These are phyloP conservation scores for Fraxinus floribunda DNA, from an alignment of 305 asterid genomes.

Conservation along the genomic window DNA sequence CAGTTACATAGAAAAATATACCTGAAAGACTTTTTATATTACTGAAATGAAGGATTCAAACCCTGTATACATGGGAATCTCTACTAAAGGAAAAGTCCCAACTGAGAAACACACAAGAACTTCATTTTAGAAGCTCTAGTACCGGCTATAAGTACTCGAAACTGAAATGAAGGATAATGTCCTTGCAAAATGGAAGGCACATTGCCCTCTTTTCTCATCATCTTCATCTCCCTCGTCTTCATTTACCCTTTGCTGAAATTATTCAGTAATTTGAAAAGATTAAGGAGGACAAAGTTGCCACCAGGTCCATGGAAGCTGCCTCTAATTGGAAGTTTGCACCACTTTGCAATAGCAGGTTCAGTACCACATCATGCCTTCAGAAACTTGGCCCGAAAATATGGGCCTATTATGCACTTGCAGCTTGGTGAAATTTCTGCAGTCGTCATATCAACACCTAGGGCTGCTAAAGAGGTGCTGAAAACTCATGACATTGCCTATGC, in stretches of 20 bases:
- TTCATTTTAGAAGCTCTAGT: background rate
- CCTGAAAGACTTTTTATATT: background rate
- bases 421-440: conserved; percentile 21
- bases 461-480: conserved; percentile 31
- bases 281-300: conserved; percentile 19
- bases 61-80: background rate
- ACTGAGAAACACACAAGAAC: background rate
- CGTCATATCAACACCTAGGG: no score
- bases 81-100: background rate
- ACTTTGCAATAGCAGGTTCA: conserved; percentile 4
- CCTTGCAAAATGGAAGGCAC: no score
- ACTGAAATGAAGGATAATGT: no score
- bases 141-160: background rate
- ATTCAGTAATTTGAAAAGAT: background rate
- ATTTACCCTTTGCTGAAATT: no score
- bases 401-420: conserved; percentile 33
- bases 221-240: no score
- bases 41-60: background rate
- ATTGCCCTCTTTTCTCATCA: no score
- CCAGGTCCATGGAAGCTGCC: conserved; percentile 46
- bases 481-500: conserved; percentile 36
- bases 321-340: conserved; percentile 35
- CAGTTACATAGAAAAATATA: background rate
- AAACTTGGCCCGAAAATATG: conserved; percentile 17
- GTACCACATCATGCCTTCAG: conserved; percentile 25